Conservation (phyloP, 495 filamentous ascomycete species). For the Neurospora discreta region DNA sequence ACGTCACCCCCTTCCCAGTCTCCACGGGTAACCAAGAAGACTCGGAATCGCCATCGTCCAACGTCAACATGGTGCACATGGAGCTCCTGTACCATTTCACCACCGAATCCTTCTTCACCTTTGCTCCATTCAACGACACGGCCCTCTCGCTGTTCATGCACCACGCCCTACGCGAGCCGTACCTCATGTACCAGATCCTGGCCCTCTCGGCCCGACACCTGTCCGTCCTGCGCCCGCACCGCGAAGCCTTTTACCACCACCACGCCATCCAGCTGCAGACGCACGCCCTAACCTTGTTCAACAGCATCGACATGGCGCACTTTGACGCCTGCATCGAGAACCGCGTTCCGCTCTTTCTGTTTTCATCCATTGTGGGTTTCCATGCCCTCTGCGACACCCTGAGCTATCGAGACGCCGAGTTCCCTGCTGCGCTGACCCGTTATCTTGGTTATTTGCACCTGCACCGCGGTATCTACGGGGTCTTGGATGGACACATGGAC, state of each 20-base stretch:
- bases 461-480: constrained; percentile 30
- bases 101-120: constrained; percentile 4
- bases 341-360: constrained; percentile 38
- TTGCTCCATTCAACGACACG: not conserved
- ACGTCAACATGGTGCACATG: constrained; percentile 22
- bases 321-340: constrained; percentile 15
- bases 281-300: constrained; percentile 35
- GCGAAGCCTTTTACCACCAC: constrained; percentile 26
- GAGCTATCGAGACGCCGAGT: constrained; percentile 18
- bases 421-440: constrained; percentile 26
- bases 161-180: constrained; percentile 17
- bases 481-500: constrained; percentile 16
- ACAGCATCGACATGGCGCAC: constrained; percentile 18
- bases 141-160: constrained; percentile 6
- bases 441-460: constrained; percentile 32
- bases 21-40: not conserved
- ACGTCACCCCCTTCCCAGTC: not conserved
- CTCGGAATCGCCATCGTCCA: not conserved
- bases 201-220: constrained; percentile 37
- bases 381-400: constrained; percentile 38
- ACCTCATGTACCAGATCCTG: constrained; percentile 35
- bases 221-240: constrained; percentile 19
- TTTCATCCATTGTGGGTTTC: constrained; percentile 33
- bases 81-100: constrained; percentile 24
- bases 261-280: constrained; percentile 40